Percentiles rank a stretch among this genome's conserved stretches.
Evolutionary conservation across 257 asterid genomes (phyloP).

Genomic region (Asclepias syriaca): DNA sequence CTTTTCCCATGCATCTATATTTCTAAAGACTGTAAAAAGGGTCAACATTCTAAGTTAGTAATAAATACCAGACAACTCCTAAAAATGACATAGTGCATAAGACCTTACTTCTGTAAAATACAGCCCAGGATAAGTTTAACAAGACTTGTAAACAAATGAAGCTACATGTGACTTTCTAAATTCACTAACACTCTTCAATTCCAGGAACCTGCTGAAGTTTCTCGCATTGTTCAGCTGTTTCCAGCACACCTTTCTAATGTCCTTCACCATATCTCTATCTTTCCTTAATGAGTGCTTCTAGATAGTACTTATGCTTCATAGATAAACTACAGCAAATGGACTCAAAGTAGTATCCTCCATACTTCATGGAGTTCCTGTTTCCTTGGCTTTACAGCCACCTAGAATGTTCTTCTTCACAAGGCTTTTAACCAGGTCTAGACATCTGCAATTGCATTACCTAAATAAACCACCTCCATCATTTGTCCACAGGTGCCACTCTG

Average conservation of each 20-base stretch:
- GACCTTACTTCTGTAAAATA: background rate
- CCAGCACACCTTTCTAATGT: background rate
- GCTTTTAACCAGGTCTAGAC: background rate
- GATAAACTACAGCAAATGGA: background rate
- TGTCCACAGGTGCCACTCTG: background rate
- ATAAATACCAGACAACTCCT: too few relatives aligned
- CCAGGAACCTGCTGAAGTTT: background rate
- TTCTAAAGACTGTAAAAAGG: background rate
- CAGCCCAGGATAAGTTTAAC: background rate
- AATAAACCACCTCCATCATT: background rate
- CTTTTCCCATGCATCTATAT: background rate
- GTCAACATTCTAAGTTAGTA: background rate
- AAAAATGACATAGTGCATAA: background rate
- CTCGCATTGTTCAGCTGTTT: background rate
- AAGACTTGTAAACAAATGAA: background rate
- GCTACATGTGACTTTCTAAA: background rate
- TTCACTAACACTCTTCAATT: background rate
- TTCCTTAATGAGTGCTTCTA: background rate
- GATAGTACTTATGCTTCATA: background rate
- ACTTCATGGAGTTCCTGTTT: background rate
- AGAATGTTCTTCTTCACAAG: background rate
- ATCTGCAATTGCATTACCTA: conserved; percentile 2
- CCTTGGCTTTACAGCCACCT: background rate
- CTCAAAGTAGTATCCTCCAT: background rate
- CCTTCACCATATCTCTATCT: background rate